Percentiles rank a stretch among this genome's conserved stretches.
These are phyloP conservation scores for Glonium stellatum DNA, from an alignment of 495 filamentous ascomycete genomes.

Conservation along the genomic window DNA sequence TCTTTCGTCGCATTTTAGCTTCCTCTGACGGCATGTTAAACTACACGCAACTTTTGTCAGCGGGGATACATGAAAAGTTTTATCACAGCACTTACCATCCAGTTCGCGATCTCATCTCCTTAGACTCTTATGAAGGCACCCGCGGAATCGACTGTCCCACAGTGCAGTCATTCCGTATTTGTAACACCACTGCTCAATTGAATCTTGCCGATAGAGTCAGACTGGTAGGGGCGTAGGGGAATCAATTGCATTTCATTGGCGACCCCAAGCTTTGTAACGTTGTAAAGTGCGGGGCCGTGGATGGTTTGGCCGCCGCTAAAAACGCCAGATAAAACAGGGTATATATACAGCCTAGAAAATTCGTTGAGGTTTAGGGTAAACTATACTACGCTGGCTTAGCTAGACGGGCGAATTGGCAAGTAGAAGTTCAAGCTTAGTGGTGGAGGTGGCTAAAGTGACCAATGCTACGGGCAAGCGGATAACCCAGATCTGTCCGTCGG, in stretches of 20 bases:
- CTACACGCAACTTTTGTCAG: conserved; percentile 28
- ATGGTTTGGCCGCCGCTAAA: background rate
- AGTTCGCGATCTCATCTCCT: conserved; percentile 24
- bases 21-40: conserved; percentile 56
- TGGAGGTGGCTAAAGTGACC: background rate
- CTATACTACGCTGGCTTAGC: too few relatives aligned
- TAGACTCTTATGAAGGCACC: background rate
- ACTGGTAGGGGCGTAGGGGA: background rate
- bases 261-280: background rate
- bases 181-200: too few relatives aligned
- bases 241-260: background rate
- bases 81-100: conserved; percentile 14
- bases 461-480: background rate
- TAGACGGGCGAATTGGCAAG: too few relatives aligned
- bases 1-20: conserved; percentile 59
- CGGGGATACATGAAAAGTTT: background rate
- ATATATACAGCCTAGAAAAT: too few relatives aligned
- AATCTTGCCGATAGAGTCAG: too few relatives aligned
- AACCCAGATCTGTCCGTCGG: background rate
- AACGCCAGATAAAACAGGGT: background rate
- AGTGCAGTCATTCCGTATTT: conserved; percentile 1
- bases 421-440: too few relatives aligned
- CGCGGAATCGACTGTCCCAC: background rate
- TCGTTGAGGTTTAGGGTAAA: too few relatives aligned
- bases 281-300: background rate